Conservation (phyloP, 148 eudicot genomes). For the Persicaria maculosa region DNA sequence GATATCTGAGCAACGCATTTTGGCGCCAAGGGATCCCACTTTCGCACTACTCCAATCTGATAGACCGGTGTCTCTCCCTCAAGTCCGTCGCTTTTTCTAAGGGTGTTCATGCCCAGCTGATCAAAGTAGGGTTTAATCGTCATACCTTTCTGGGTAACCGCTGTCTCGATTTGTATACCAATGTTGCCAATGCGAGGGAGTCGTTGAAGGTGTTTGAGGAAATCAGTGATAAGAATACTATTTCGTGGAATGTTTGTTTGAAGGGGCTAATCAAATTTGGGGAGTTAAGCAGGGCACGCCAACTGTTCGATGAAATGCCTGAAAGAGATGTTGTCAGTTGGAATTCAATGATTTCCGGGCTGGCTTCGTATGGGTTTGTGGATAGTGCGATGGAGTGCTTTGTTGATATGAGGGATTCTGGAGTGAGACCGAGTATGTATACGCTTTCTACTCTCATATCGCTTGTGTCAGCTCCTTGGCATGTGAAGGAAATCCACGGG, state of each 20-base stretch:
- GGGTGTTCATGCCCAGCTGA: constrained; percentile 51
- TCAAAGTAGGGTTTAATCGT: constrained; percentile 52
- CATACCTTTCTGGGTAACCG: constrained; percentile 71
- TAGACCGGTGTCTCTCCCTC: constrained; percentile 38
- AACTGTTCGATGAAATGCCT: constrained; percentile 61
- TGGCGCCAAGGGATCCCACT: constrained; percentile 25
- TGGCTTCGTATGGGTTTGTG: constrained; percentile 33
- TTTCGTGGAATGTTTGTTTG: constrained; percentile 71
- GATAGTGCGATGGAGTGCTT: constrained; percentile 36
- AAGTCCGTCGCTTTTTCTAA: constrained; percentile 38
- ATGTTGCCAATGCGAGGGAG: constrained; percentile 20
- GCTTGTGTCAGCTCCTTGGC: constrained; percentile 23
- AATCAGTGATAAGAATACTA: constrained; percentile 37
- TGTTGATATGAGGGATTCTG: constrained; percentile 34
- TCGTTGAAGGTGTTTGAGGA: constrained; percentile 51
- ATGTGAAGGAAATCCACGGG: constrained; percentile 63
- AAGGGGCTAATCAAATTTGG: constrained; percentile 29
- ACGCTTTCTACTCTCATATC: constrained; percentile 50
- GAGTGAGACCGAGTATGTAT: constrained; percentile 46
- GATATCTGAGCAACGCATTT: neutral
- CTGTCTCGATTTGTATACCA: constrained; percentile 52
- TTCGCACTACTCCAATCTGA: constrained; percentile 35
- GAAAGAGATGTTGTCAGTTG: constrained; percentile 69
- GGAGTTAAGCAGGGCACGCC: constrained; percentile 35
- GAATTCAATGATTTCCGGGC: constrained; percentile 67